Conservation (phyloP, 2,329 filamentous ascomycete genomes). For the Fusarium hostae region DNA sequence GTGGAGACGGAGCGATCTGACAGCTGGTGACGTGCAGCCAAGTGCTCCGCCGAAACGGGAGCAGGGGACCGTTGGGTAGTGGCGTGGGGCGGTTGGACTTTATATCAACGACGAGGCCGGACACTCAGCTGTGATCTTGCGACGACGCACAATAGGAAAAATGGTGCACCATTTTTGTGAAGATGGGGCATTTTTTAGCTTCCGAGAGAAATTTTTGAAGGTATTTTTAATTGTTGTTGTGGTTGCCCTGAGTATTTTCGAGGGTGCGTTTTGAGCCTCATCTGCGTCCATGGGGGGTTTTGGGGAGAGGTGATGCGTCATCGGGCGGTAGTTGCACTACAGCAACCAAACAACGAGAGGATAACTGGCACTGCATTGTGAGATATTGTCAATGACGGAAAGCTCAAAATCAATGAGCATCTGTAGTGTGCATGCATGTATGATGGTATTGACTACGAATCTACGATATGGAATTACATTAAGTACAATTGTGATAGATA, state of each 20-base stretch:
- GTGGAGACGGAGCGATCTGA: neutral
- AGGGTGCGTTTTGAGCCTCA: neutral
- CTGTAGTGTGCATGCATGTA: neutral
- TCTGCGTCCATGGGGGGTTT: neutral
- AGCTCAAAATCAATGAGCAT: neutral
- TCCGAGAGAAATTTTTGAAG: constrained; percentile 9
- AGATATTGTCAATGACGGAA: neutral
- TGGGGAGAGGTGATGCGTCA: neutral
- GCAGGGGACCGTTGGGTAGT: constrained; percentile 2
- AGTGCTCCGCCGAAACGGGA: neutral
- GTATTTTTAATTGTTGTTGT: constrained; percentile 23
- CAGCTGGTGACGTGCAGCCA: constrained; percentile 1
- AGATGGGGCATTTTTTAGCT: neutral
- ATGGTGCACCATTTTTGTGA: neutral
- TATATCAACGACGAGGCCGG: neutral
- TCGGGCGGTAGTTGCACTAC: neutral
- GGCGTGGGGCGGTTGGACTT: constrained; percentile 12
- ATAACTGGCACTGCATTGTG: fast-evolving
- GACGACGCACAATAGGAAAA: constrained; percentile 1
- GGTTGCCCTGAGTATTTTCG: constrained; percentile 26
- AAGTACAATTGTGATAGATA: neutral
- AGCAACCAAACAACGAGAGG: fast-evolving
- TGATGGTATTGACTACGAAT: neutral
- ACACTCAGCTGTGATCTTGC: constrained; percentile 25
- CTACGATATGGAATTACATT: neutral